Evolutionary conservation across 331 rosid genomes (phyloP).

Genomic region (Quercus lobata): DNA sequence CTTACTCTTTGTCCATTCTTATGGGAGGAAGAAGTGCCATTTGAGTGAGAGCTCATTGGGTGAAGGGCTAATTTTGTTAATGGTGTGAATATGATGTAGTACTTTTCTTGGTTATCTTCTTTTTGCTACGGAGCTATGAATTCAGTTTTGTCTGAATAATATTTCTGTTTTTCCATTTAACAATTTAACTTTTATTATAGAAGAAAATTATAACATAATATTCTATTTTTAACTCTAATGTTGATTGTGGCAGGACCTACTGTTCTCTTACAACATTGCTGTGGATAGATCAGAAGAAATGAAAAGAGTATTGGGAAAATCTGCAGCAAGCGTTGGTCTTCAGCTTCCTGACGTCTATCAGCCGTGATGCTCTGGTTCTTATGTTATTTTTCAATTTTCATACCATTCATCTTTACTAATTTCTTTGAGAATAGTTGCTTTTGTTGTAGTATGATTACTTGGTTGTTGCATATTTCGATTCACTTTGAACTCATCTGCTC

Average conservation of each 20-base stretch:
- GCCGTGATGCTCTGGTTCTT: constrained; percentile 25
- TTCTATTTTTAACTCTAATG: background rate
- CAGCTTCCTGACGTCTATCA: constrained; percentile 76
- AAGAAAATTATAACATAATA: background rate
- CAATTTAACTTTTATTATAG: background rate
- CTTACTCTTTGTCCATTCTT: too few relatives aligned
- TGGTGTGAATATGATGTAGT: background rate
- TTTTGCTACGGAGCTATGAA: background rate
- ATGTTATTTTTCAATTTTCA: background rate
- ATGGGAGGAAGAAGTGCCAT: too few relatives aligned
- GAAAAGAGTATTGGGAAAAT: constrained; percentile 72
- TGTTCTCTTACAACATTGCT: constrained; percentile 89
- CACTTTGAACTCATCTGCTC: background rate
- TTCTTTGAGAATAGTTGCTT: background rate
- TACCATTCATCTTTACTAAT: constrained; percentile 1
- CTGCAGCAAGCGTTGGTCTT: constrained; percentile 97
- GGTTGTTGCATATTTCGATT: background rate
- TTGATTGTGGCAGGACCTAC: constrained; percentile 57
- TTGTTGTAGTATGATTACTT: constrained; percentile 1
- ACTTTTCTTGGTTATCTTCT: too few relatives aligned
- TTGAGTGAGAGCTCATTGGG: too few relatives aligned
- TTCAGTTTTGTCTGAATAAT: background rate
- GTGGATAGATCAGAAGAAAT: constrained; percentile 83
- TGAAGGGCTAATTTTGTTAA: background rate
- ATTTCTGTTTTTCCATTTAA: background rate